phyloP scores from a whole-genome alignment of 805 yeast genomes.

The Yamadazyma phyllophila region DNA sequence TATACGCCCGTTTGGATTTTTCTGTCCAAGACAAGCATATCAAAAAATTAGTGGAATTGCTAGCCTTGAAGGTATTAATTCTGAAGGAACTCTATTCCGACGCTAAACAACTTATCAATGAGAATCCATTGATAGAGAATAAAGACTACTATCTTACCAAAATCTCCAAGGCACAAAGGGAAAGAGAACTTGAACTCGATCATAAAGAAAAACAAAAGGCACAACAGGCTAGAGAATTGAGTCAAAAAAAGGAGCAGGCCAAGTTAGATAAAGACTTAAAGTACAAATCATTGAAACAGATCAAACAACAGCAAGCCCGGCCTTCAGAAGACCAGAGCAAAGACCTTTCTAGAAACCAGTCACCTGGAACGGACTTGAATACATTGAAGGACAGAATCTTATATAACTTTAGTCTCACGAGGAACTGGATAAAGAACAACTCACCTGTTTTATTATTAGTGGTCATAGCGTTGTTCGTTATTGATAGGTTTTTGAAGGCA shows the following conservation, averaged over 20 bases:
- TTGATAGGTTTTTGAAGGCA: slow-evolving; percentile 20
- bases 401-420: slow-evolving; percentile 19
- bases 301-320: slow-evolving; percentile 7
- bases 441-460: slow-evolving; percentile 26
- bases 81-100: slow-evolving; percentile 24
- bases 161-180: slow-evolving; percentile 11
- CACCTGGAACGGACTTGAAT: slow-evolving; percentile 5
- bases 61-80: slow-evolving; percentile 36
- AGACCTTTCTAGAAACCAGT: not conserved
- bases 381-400: slow-evolving; percentile 16
- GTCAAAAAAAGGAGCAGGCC: slow-evolving; percentile 13
- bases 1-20: slow-evolving; percentile 14
- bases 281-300: slow-evolving; percentile 29
- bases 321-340: not conserved
- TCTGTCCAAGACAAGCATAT: slow-evolving; percentile 5
- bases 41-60: slow-evolving; percentile 28
- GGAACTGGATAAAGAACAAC: slow-evolving; percentile 25
- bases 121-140: slow-evolving; percentile 17
- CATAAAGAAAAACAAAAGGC: slow-evolving; percentile 16
- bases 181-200: slow-evolving; percentile 14
- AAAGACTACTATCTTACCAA: slow-evolving; percentile 9
- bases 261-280: slow-evolving; percentile 23
- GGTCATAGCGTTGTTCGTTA: slow-evolving; percentile 20
- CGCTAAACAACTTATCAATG: slow-evolving; percentile 26
- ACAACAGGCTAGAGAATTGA: slow-evolving; percentile 24